Base-by-base conservation (phyloP, 768 basidiomycete genomes). In the Plicaturopsis crispa region DNA sequence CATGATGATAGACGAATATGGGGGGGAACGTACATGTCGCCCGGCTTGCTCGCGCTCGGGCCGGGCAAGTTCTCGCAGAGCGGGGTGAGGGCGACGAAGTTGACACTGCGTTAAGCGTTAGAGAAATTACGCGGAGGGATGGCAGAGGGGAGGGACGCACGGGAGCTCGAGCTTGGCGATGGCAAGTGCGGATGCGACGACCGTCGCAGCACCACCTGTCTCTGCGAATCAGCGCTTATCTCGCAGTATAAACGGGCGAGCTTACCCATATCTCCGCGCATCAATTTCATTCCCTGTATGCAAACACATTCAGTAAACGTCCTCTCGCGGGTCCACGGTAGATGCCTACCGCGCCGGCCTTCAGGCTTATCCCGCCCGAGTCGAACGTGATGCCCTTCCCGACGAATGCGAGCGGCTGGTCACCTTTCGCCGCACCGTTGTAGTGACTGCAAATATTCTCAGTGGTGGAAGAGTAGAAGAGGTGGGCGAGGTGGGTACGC, bases 371-470 rank as follows among this genome's bases (percentile, higher is more conserved):
- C 48, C 87, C 87, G 67, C 88, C 88, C 3, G 79, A 78, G 57
- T 93, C 88, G 46, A 92, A 93, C 12, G 88, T 90, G 53, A 92
- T 80, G 43, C 89, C 89, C 55, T 92, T 91, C 23, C 89, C 89
- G 24, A 92, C 85, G 43, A 88, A 69, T 3, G 77, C 81, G 11
- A 87, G 65, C 3, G 86, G 87, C 38, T 66, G 66, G 0, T 65
- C 77, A 35, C 70, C 60, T 40, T 68, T 59, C 3, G 71, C 53
- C 1, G 75, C 80, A n/a, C 87, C 87, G 22, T 80, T 80, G 70
- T 93, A 93, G 59, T 84, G 81, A 39, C 85, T 89, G 41, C 4
- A 24, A 10, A 4, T n/a, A n/a, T n/a, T n/a, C n/a, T n/a, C n/a
- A n/a, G n/a, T n/a, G 20, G 30, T 16, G 36, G 1, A 20, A 4